Base-by-base conservation (phyloP, 1,139 yeast genomes). In the Scheffersomyces quercinus region DNA sequence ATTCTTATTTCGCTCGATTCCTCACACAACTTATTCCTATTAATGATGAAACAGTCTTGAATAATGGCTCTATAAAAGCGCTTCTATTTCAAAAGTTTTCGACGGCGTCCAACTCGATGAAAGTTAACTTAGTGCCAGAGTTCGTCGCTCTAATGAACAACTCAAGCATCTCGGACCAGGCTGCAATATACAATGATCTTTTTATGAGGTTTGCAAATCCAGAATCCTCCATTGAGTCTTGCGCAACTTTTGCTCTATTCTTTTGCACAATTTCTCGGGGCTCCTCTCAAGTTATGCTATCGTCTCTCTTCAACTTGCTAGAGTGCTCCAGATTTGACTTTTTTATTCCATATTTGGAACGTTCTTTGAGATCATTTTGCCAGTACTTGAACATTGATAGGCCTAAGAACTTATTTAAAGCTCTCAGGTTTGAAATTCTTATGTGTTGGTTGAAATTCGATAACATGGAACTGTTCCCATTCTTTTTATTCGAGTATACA, bases 381-480 rank as follows among this genome's bases (percentile, higher is more conserved):
- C 5, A 29, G 0, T 30, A 38, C 3, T 49, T 57, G 40, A 45
- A 50, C 0, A 35, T 64, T 2, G 24, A 43, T 0, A 39, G 41
- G n/a, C 40, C 65, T 1, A 51, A 40, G 9, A 48, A 45, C 1
- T 46, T 77, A 4, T 75, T 75, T 45, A 53, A 55, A 37, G 38
- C 52, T 9, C 54, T 65, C 20, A 58, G 56, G 36, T 46, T 67
- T 14, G 72, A 74, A 29, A 44, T 75, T 3, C 57, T 75, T 35
- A 64, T 70, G 49, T 62, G 65, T 39, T 75, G 83, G 83, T 61
- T 65, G 57, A 54, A 58, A n/a, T 65, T 59, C 43, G 64, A 64
- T 11, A 48, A 57, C 2, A 50, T 77, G 12, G 44, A 49, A 0
- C 49, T 54, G 1, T 77, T 79, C 48, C 84, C 83, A 0, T 68